Evolutionary conservation across 1,139 yeast genomes (phyloP).

Genomic region (Dujonia santamariae): DNA sequence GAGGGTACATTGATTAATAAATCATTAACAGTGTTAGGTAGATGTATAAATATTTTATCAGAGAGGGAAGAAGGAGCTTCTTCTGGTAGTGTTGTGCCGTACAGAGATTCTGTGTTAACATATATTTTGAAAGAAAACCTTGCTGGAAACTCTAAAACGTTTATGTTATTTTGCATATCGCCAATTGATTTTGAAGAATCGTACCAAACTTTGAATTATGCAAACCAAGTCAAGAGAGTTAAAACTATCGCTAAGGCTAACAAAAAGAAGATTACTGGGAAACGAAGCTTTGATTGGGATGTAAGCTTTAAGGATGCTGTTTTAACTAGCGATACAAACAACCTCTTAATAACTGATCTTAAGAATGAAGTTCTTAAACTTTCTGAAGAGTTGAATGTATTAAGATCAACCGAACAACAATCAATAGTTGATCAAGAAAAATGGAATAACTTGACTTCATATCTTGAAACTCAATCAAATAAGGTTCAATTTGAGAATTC

Average conservation of each 20-base stretch:
- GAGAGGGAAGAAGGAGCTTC: slow-evolving; percentile 14
- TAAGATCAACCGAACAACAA: slow-evolving; percentile 6
- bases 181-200: slow-evolving; percentile 78
- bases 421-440: slow-evolving; percentile 10
- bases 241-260: slow-evolving; percentile 56
- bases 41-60: slow-evolving; percentile 66
- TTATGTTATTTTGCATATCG: slow-evolving; percentile 73
- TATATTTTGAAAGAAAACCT: slow-evolving; percentile 70
- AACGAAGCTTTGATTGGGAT: slow-evolving; percentile 22
- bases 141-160: slow-evolving; percentile 73
- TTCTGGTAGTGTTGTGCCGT: slow-evolving; percentile 47
- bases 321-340: too few species aligned
- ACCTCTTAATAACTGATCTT: slow-evolving; percentile 28
- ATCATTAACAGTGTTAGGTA: slow-evolving; percentile 70
- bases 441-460: slow-evolving; percentile 26
- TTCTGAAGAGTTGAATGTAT: slow-evolving; percentile 21
- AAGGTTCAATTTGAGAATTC: slow-evolving; percentile 34
- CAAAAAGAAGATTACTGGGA: slow-evolving; percentile 31
- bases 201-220: slow-evolving; percentile 68
- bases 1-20: slow-evolving; percentile 78
- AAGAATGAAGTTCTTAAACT: slow-evolving; percentile 29
- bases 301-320: slow-evolving; percentile 15
- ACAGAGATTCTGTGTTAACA: slow-evolving; percentile 69
- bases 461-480: slow-evolving; percentile 29
- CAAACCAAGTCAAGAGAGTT: slow-evolving; percentile 70